These are phyloP conservation scores for Rauvolfia tetraphylla DNA, from an alignment of 257 asterid genomes.

Conservation along the genomic window DNA sequence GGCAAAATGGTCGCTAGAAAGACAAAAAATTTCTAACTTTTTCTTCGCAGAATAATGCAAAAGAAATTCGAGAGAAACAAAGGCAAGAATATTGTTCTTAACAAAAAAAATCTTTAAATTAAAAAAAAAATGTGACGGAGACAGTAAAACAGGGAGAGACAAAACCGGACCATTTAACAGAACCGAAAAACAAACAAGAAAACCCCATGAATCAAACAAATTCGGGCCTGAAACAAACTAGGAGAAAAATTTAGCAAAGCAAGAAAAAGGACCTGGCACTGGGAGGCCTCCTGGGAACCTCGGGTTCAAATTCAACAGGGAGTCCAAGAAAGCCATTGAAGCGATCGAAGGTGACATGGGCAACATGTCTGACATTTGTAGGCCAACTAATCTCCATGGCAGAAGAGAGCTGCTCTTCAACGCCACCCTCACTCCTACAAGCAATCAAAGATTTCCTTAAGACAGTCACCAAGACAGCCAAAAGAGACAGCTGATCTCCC, in stretches of 20 bases:
- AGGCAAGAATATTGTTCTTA: neutral
- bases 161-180: constrained; percentile 8
- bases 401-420: constrained; percentile 27
- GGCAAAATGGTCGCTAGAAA: neutral
- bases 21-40: neutral
- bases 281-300: constrained; percentile 58
- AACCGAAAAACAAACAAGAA: constrained; percentile 2
- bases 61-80: neutral
- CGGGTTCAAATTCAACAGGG: constrained; percentile 67
- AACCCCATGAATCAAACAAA: constrained; percentile 3
- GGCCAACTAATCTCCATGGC: constrained; percentile 47
- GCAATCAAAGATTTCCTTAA: constrained; percentile 45
- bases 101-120: neutral
- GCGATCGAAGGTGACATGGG: constrained; percentile 60
- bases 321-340: constrained; percentile 63
- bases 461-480: constrained; percentile 36
- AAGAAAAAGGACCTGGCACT: constrained; percentile 49
- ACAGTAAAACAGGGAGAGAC: neutral
- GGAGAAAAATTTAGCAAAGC: neutral
- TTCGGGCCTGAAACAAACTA: neutral
- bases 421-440: constrained; percentile 28
- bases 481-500: constrained; percentile 40
- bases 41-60: neutral
- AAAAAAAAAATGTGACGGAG: neutral
- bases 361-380: constrained; percentile 56